Evolutionary conservation across 257 asterid species (phyloP).

Genomic region (Dorcoceras hygrometricum): DNA sequence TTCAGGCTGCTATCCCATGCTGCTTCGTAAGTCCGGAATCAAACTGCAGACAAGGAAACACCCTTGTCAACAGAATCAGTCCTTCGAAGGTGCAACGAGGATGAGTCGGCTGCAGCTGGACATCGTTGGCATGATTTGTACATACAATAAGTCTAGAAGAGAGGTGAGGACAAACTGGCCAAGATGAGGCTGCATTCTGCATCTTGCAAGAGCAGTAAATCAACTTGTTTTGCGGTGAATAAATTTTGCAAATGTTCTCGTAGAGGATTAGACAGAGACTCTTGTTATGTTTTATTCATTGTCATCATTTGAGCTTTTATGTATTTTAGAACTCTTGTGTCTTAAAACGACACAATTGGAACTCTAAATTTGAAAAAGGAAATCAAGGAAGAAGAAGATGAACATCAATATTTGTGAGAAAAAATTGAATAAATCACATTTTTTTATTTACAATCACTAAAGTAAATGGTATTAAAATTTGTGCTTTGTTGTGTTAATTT

Average conservation of each 20-base stretch:
- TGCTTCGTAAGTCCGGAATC: neutral
- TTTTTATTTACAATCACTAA: too few relatives aligned
- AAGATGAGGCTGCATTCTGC: neutral
- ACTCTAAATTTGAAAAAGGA: too few relatives aligned
- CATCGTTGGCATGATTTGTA: neutral
- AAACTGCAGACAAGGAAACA: neutral
- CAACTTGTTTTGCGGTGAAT: neutral
- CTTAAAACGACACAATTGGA: too few relatives aligned
- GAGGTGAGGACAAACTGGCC: neutral
- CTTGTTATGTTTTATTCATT: too few relatives aligned
- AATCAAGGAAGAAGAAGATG: too few relatives aligned
- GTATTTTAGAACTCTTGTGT: neutral
- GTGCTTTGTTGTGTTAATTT: too few relatives aligned
- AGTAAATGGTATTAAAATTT: too few relatives aligned
- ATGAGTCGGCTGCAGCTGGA: neutral
- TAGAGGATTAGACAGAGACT: neutral
- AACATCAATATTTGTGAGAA: too few relatives aligned
- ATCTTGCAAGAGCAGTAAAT: neutral
- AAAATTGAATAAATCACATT: too few relatives aligned
- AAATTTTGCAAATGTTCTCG: neutral
- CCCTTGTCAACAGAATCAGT: neutral
- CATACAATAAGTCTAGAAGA: neutral
- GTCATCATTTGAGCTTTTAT: too few relatives aligned
- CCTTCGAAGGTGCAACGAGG: neutral
- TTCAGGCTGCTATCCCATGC: neutral